A percentile compares a stretch with the other conserved stretches of the same genome.
Evolutionary conservation across 2,329 filamentous ascomycete species (phyloP).

Genomic region (Diaporthe helianthi): DNA sequence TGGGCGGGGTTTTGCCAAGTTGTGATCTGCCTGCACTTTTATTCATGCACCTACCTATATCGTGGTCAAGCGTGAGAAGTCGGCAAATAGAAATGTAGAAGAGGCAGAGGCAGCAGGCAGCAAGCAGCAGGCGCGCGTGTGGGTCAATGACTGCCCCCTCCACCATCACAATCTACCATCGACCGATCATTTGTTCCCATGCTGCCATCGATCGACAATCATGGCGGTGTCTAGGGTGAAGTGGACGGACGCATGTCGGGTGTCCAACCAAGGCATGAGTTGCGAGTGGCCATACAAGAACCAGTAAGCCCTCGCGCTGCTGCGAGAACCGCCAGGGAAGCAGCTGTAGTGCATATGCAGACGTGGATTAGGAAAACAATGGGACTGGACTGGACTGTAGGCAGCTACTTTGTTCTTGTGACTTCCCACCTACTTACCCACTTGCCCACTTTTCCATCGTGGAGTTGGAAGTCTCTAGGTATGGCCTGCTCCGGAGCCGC

Average conservation of each 20-base stretch:
- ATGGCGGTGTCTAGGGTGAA: no score
- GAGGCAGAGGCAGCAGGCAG: neutral
- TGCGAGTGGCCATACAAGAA: neutral
- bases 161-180: no score
- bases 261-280: neutral
- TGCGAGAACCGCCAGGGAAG: neutral
- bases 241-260: no score
- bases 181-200: neutral
- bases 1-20: neutral
- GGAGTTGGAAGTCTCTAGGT: no score
- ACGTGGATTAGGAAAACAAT: neutral
- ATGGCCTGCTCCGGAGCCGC: neutral
- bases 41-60: slow-evolving; percentile 1
- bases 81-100: no score
- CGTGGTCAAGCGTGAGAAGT: no score
- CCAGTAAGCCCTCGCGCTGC: no score
- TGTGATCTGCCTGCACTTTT: slow-evolving; percentile 7
- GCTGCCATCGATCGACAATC: no score
- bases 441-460: no score
- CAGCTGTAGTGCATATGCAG: neutral
- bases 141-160: rapidly evolving
- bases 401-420: neutral
- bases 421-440: no score
- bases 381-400: neutral
- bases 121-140: no score